Evolutionary conservation across 345 rosid species (phyloP), one percentile per base, ranked within the genome.

Genomic region (Trapa incisa): DNA sequence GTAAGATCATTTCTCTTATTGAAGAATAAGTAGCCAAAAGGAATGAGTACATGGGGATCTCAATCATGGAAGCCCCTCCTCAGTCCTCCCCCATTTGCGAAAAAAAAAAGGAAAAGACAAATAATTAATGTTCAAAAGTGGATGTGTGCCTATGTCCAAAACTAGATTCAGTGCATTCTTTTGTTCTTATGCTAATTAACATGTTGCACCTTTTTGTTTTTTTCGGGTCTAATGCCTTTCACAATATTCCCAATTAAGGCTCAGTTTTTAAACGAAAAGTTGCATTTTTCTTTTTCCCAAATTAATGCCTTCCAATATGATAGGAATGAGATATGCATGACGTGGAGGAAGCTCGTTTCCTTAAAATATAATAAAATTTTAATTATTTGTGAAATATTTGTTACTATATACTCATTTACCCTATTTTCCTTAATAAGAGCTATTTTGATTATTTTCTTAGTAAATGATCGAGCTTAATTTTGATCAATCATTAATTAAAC

Each of bases 301-400:
- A 10, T 50, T 50, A 1, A 50, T 50, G 56, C 8, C 35, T 54
- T 54, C n/a, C 68, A 45, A 35, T 70, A 60, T 62, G 54, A 41
- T 41, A 3, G n/a, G n/a, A 64, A 60, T 77, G 85, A 79, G 65
- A 66, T 66, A 68, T 73, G 75, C 73, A 47, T 81, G 82, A 79
- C 81, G 76, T 53, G 63, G 70, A 67, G 64, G 75, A 81, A 67
- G 81, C 85, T 81, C 83, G 65, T 74, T 75, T 72, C 80, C 83
- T 77, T 68, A 32, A 74, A 22, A 22, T 22, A 22, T 22, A 22
- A 22, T 22, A 22, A 22, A 22, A 22, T 22, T 22, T 22, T 22
- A 22, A 22, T 22, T 22, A 22, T 22, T 22, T 22, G 29, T 22
- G 29, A 22, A 22, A 22, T 22, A 22, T 22, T 22, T 22, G 29